These are phyloP conservation scores for Claviceps spartinae DNA, from an alignment of 2,329 filamentous ascomycete species.

Conservation along the genomic window DNA sequence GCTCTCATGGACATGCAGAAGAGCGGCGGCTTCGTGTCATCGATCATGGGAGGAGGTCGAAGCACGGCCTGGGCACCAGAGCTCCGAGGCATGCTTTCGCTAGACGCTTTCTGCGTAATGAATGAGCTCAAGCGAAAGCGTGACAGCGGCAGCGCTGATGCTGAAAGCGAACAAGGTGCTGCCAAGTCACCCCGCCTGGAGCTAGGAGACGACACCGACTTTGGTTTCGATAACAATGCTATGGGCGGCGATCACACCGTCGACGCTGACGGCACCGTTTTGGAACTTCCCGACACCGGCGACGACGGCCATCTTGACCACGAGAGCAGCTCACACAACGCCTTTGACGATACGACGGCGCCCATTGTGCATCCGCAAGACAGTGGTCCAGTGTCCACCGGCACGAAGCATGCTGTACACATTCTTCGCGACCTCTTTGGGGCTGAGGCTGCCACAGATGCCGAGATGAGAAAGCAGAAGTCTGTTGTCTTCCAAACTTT, in stretches of 20 bases:
- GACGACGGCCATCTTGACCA: slow-evolving; percentile 33
- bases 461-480: slow-evolving; percentile 59
- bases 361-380: slow-evolving; percentile 70
- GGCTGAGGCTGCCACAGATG: slow-evolving; percentile 51
- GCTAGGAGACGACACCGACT: slow-evolving; percentile 52
- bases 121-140: slow-evolving; percentile 88
- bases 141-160: slow-evolving; percentile 71
- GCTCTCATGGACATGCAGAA: slow-evolving; percentile 87
- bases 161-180: slow-evolving; percentile 51
- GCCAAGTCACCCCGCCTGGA: slow-evolving; percentile 58
- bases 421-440: slow-evolving; percentile 83
- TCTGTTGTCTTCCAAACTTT: slow-evolving; percentile 84
- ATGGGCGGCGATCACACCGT: slow-evolving; percentile 40
- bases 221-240: slow-evolving; percentile 28
- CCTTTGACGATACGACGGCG: slow-evolving; percentile 66
- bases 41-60: slow-evolving; percentile 68
- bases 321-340: slow-evolving; percentile 36
- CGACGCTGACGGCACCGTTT: slow-evolving; percentile 45
- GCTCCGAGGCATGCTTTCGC: slow-evolving; percentile 77
- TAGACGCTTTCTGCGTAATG: slow-evolving; percentile 63
- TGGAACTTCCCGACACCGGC: slow-evolving; percentile 45
- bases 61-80: slow-evolving; percentile 81
- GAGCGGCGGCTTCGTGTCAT: slow-evolving; percentile 78
- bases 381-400: slow-evolving; percentile 73
- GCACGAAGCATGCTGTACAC: slow-evolving; percentile 92